Evolutionary conservation across 179 eudicot genomes (phyloP).

Genomic region (Camellia oleifera): DNA sequence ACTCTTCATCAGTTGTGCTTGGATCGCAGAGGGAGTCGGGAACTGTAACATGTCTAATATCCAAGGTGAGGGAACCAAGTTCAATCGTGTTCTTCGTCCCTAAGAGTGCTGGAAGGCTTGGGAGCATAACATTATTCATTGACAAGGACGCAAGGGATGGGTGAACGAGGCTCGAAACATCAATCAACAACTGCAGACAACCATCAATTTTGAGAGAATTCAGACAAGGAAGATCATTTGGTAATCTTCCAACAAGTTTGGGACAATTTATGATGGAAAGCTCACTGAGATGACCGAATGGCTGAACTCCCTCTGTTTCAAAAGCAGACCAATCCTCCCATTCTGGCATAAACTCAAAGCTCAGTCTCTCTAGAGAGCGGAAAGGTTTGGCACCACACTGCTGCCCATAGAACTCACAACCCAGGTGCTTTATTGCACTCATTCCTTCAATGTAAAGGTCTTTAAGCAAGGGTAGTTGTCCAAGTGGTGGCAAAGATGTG

Average conservation of each 20-base stretch:
- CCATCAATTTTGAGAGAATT: not conserved
- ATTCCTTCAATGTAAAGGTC: conserved; percentile 21
- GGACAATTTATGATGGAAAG: not conserved
- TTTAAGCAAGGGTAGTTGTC: conserved; percentile 22
- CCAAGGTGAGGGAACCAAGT: too few species aligned
- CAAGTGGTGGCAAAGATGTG: conserved; percentile 22
- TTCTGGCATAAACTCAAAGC: conserved; percentile 1
- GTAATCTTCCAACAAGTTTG: not conserved
- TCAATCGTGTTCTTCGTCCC: too few species aligned
- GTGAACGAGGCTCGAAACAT: not conserved
- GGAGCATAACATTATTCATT: too few species aligned
- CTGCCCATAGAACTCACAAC: not conserved
- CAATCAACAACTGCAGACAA: not conserved
- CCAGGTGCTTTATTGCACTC: not conserved
- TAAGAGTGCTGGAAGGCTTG: too few species aligned
- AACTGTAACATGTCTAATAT: too few species aligned
- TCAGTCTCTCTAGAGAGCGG: not conserved
- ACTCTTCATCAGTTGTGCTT: too few species aligned
- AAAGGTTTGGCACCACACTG: conserved; percentile 1
- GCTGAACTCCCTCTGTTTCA: not conserved
- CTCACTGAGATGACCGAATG: not conserved
- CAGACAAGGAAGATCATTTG: not conserved
- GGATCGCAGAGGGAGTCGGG: too few species aligned
- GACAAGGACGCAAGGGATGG: not conserved
- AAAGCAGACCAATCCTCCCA: conserved; percentile 18